These are phyloP conservation scores for Termitomyces eurrhizus DNA, from an alignment of 768 basidiomycete species.

Conservation along the genomic window DNA sequence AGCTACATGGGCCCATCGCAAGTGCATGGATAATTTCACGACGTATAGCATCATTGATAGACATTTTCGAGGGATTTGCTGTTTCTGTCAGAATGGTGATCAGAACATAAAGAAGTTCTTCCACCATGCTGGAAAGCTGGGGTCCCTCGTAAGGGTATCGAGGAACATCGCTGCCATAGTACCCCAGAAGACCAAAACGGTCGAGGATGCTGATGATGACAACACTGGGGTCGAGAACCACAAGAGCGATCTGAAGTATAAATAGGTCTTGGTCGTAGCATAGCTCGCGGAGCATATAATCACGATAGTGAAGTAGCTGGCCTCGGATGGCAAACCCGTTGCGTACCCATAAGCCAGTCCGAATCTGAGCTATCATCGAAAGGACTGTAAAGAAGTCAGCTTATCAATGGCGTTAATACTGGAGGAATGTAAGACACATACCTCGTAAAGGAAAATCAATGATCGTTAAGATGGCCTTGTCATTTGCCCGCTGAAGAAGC, in stretches of 20 bases:
- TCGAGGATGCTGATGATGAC: conserved; percentile 87
- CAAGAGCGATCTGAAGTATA: conserved; percentile 75
- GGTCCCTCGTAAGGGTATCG: conserved; percentile 62
- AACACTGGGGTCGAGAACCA: conserved; percentile 71
- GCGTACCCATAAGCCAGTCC: conserved; percentile 94
- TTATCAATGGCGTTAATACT: not conserved
- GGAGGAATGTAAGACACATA: conserved; percentile 24
- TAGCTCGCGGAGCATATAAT: conserved; percentile 91
- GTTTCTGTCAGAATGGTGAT: conserved; percentile 85
- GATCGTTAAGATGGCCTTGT: conserved; percentile 66
- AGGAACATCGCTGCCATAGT: conserved; percentile 68
- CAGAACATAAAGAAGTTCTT: conserved; percentile 85
- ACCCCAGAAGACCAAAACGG: conserved; percentile 77
- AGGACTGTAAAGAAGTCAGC: conserved; percentile 47
- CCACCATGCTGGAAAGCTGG: conserved; percentile 82
- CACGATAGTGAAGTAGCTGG: conserved; percentile 92
- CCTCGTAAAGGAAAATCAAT: conserved; percentile 90
- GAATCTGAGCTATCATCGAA: conserved; percentile 91
- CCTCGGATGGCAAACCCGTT: conserved; percentile 96
- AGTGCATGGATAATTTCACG: conserved; percentile 90
- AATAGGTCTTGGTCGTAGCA: conserved; percentile 95
- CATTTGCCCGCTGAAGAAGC: conserved; percentile 56
- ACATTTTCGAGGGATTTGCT: conserved; percentile 66
- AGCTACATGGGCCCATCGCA: conserved; percentile 82
- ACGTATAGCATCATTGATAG: conserved; percentile 59